Evolutionary conservation across 768 basidiomycete species (phyloP).

Genomic region (Leccinum longicurvipes): DNA sequence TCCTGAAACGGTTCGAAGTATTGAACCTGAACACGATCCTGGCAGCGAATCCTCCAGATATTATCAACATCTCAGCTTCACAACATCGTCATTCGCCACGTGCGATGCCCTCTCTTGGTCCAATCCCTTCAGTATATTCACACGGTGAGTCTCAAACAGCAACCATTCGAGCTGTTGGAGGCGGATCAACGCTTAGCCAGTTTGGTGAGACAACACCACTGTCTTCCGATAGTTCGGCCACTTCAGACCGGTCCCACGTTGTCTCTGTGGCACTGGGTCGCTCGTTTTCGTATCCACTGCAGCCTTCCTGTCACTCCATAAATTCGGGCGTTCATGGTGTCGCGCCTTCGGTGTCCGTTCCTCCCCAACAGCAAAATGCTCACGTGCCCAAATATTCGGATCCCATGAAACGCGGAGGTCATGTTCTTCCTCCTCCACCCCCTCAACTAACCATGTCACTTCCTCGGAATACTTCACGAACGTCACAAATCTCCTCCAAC

Average conservation of each 20-base stretch:
- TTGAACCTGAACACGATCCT: not conserved
- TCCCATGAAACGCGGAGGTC: conserved; percentile 1
- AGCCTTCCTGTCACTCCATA: not conserved
- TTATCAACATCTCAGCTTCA: conserved; percentile 1
- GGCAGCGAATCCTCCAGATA: not conserved
- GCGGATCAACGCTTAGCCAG: not conserved
- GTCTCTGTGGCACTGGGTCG: not conserved
- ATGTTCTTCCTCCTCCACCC: not conserved
- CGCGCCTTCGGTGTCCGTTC: not conserved
- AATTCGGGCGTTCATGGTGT: not conserved
- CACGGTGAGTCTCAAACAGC: not conserved
- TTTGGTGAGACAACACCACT: not conserved
- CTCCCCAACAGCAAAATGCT: not conserved
- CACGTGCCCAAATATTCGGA: not conserved
- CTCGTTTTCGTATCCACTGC: not conserved
- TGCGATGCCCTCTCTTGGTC: not conserved
- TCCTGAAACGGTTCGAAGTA: not conserved
- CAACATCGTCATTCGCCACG: not conserved
- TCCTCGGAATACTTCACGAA: not conserved
- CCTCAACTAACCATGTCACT: not conserved
- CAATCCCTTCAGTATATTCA: conserved; percentile 5
- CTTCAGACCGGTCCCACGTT: conserved; percentile 1
- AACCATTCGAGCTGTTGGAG: not conserved
- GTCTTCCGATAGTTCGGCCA: not conserved
- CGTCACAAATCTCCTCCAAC: not conserved